Evolutionary conservation across 1,284 basidiomycete species (phyloP).

Genomic region (Cutaneotrichosporon daszewskae): DNA sequence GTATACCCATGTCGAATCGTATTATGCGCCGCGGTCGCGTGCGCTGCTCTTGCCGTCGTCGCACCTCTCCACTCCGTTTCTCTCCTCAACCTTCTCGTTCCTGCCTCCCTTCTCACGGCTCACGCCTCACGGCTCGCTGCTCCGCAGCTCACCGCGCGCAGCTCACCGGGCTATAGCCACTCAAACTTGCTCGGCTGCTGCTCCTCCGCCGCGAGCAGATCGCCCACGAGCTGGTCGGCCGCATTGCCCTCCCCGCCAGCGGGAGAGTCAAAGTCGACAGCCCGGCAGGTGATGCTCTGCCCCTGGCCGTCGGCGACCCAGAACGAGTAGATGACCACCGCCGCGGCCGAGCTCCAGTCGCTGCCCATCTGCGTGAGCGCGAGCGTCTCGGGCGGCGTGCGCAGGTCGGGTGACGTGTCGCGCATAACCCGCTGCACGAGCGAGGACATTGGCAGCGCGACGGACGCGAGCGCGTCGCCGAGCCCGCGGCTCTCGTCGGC

Average conservation of each 20-base stretch:
- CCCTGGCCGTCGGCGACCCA: slow-evolving; percentile 6
- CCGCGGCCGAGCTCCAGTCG: slow-evolving; percentile 12
- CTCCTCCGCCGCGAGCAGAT: slow-evolving; percentile 13
- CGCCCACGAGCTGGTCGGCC: slow-evolving; percentile 9
- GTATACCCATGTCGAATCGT: too few species aligned
- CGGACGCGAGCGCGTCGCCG: neutral
- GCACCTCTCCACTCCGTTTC: too few species aligned
- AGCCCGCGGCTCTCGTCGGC: neutral
- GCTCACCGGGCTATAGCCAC: slow-evolving; percentile 6
- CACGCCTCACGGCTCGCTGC: neutral
- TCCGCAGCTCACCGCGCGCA: neutral
- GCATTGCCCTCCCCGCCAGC: slow-evolving; percentile 3
- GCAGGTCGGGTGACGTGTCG: slow-evolving; percentile 1
- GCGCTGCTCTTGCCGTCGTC: too few species aligned
- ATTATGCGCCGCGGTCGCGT: too few species aligned
- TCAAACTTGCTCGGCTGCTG: slow-evolving; percentile 10
- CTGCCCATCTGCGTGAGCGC: slow-evolving; percentile 2
- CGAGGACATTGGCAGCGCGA: slow-evolving; percentile 8
- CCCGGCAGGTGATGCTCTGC: slow-evolving; percentile 6
- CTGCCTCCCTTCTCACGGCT: neutral
- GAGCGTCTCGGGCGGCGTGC: slow-evolving; percentile 1
- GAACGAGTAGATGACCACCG: slow-evolving; percentile 15
- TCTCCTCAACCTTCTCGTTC: too few species aligned
- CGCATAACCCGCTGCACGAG: slow-evolving; percentile 16
- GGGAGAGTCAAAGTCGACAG: slow-evolving; percentile 12